A percentile compares a stretch with the other conserved stretches of the same genome.
Evolutionary conservation across 192 early-diverging fungal species (phyloP).

Genomic region (Backusella mclennaniae): DNA sequence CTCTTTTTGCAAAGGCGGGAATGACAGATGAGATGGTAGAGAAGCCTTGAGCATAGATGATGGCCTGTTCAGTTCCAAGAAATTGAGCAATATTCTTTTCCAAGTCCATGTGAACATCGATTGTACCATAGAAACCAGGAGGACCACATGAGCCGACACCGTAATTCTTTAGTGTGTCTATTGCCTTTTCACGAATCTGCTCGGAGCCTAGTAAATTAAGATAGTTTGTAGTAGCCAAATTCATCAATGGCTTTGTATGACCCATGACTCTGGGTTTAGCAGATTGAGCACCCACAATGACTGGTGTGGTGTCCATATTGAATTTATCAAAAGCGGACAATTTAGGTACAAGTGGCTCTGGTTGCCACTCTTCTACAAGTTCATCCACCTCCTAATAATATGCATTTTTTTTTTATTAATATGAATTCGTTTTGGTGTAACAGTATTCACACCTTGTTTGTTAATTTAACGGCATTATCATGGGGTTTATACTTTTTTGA

Average conservation of each 20-base stretch:
- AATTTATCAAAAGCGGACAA: conserved; percentile 66
- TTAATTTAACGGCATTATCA: conserved; percentile 73
- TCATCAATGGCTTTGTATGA: conserved; percentile 67
- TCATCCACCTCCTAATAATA: conserved; percentile 86
- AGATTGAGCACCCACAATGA: conserved; percentile 68
- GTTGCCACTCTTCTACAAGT: conserved; percentile 92
- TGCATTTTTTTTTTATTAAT: background rate
- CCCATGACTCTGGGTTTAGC: conserved; percentile 61
- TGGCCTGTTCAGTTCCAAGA: conserved; percentile 79
- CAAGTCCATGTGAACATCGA: conserved; percentile 94
- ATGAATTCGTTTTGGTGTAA: background rate
- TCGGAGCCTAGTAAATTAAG: conserved; percentile 79
- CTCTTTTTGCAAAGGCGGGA: conserved; percentile 95
- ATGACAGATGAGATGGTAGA: conserved; percentile 91
- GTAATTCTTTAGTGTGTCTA: conserved; percentile 68
- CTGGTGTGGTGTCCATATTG: conserved; percentile 75
- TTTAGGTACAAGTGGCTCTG: conserved; percentile 86
- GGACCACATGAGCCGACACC: conserved; percentile 97
- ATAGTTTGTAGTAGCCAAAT: conserved; percentile 88
- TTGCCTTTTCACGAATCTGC: conserved; percentile 77
- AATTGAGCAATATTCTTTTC: conserved; percentile 86
- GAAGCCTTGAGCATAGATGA: conserved; percentile 95
- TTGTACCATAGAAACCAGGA: conserved; percentile 92
- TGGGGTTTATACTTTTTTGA: conserved; percentile 81
- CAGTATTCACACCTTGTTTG: conserved; percentile 60